Conservation (phyloP, 2,329 filamentous ascomycete genomes). For the Zelopaecilomyces penicillatus region DNA sequence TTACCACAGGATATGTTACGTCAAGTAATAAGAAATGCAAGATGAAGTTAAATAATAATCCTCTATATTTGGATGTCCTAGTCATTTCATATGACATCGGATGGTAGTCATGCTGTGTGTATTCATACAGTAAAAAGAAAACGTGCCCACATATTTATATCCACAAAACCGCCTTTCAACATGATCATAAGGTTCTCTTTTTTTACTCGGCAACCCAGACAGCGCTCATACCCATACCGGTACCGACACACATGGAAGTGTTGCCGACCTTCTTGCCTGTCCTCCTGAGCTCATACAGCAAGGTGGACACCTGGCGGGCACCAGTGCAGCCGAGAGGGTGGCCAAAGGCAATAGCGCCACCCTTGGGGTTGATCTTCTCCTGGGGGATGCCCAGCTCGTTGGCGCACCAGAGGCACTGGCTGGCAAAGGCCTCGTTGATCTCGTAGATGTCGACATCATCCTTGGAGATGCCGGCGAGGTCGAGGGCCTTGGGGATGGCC, state of each 20-base stretch:
- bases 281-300: conserved; percentile 82
- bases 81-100: too few relatives aligned
- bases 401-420: conserved; percentile 87
- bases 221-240: conserved; percentile 95
- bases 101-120: too few relatives aligned
- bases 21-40: too few relatives aligned
- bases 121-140: neutral
- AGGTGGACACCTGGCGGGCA: conserved; percentile 83
- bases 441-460: conserved; percentile 95
- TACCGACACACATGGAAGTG: conserved; percentile 94
- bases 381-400: conserved; percentile 75
- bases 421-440: conserved; percentile 98
- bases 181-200: conserved; percentile 1
- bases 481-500: conserved; percentile 85
- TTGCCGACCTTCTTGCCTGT: conserved; percentile 79
- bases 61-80: too few relatives aligned
- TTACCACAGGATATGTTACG: too few relatives aligned
- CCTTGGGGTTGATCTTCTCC: conserved; percentile 95
- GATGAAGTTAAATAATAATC: too few relatives aligned
- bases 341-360: conserved; percentile 90
- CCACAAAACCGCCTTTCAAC: neutral
- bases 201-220: conserved; percentile 87
- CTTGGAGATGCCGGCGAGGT: conserved; percentile 76
- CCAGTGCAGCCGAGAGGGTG: conserved; percentile 94
- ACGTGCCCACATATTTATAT: conserved; percentile 16